Percentiles rank a stretch among this genome's conserved stretches.
Evolutionary conservation across 2,329 filamentous ascomycete genomes (phyloP).

Genomic region (Lasiodiplodia citricola): DNA sequence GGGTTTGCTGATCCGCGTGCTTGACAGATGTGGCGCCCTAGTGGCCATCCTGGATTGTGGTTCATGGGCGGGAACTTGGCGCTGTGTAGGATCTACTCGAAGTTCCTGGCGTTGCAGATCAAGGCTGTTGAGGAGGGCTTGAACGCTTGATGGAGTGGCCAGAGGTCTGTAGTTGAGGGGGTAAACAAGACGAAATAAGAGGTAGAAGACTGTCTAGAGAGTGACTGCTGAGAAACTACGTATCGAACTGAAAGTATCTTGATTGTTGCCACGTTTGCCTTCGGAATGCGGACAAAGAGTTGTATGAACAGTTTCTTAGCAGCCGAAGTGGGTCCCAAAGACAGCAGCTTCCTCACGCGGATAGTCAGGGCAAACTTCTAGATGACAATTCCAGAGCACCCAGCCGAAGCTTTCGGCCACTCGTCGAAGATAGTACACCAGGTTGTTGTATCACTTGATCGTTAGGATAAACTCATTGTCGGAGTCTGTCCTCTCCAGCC

Average conservation of each 20-base stretch:
- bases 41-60: conserved; percentile 48
- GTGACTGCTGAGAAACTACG: not conserved
- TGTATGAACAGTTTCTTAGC: no score
- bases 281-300: no score
- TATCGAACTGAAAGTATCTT: not conserved
- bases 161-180: no score
- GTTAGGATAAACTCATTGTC: not conserved
- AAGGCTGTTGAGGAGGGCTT: conserved; percentile 47
- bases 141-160: not conserved
- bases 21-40: conserved; percentile 45
- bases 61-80: conserved; percentile 48
- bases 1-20: not conserved
- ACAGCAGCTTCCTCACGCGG: no score
- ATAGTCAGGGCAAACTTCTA: not conserved
- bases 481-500: not conserved
- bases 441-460: not conserved
- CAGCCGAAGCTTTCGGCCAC: no score
- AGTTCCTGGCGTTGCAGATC: conserved; percentile 49
- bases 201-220: not conserved
- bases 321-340: no score
- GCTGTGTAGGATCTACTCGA: conserved; percentile 44
- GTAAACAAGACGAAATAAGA: not conserved
- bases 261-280: not conserved
- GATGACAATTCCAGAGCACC: not conserved
- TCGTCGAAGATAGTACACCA: no score